A percentile compares a stretch with the other conserved stretches of the same genome.
Evolutionary conservation across 495 filamentous ascomycete genomes (phyloP).

Genomic region (Penicillium paxilli): DNA sequence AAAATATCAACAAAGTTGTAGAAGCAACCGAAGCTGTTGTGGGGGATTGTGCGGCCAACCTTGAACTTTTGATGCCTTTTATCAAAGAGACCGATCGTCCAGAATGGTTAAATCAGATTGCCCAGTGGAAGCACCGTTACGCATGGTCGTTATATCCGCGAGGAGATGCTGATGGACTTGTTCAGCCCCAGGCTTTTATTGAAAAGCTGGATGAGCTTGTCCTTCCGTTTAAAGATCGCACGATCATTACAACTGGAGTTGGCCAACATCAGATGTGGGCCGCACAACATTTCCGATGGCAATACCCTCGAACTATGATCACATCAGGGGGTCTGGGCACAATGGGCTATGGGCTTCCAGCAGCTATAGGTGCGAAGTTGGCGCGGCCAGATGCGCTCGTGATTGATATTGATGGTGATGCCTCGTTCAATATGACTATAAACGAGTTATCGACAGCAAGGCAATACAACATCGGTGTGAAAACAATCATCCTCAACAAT

Average conservation of each 20-base stretch:
- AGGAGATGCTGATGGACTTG: slow-evolving; percentile 65
- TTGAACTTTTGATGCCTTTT: slow-evolving; percentile 73
- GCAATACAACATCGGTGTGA: slow-evolving; percentile 91
- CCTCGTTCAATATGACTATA: slow-evolving; percentile 93
- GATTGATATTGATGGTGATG: slow-evolving; percentile 92
- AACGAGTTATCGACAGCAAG: slow-evolving; percentile 88
- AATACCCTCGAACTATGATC: slow-evolving; percentile 83
- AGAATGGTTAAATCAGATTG: slow-evolving; percentile 87
- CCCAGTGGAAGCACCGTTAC: slow-evolving; percentile 83
- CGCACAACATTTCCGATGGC: slow-evolving; percentile 92
- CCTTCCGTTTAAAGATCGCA: slow-evolving; percentile 69
- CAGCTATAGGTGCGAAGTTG: slow-evolving; percentile 92
- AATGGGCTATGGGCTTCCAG: slow-evolving; percentile 92
- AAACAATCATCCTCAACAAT: slow-evolving; percentile 91
- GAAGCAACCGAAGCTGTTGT: slow-evolving; percentile 62
- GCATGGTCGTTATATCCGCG: slow-evolving; percentile 73
- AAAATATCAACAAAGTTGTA: slow-evolving; percentile 67
- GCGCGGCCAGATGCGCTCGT: slow-evolving; percentile 83
- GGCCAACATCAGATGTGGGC: slow-evolving; percentile 99
- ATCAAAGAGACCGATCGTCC: slow-evolving; percentile 61
- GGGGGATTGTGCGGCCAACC: slow-evolving; percentile 63
- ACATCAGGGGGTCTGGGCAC: slow-evolving; percentile 91
- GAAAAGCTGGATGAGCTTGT: slow-evolving; percentile 78
- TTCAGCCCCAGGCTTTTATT: slow-evolving; percentile 90
- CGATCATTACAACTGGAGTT: slow-evolving; percentile 90